These are phyloP conservation scores for Chytridiales sp. DNA, from an alignment of 371 early-diverging fungal species.

Conservation along the genomic window DNA sequence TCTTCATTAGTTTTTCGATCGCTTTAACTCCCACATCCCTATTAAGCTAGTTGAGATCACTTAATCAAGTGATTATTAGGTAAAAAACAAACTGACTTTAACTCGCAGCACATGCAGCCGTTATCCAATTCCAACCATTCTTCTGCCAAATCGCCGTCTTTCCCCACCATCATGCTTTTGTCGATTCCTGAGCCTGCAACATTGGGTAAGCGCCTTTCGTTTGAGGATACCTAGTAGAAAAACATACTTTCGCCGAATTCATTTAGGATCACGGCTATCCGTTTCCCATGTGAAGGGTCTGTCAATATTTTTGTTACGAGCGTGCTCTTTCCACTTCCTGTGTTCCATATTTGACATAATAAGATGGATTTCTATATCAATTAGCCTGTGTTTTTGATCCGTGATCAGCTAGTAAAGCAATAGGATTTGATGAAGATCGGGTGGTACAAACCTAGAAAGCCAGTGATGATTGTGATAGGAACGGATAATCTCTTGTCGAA, in stretches of 20 bases:
- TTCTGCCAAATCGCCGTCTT: constrained; percentile 81
- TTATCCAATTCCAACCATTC: constrained; percentile 97
- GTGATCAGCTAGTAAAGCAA: background rate
- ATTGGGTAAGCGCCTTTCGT: background rate
- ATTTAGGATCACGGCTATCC: constrained; percentile 90
- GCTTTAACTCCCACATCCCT: constrained; percentile 93
- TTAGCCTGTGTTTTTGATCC: background rate
- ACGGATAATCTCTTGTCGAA: too few species aligned
- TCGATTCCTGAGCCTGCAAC: constrained; percentile 86
- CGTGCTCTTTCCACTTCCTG: constrained; percentile 94
- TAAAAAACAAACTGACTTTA: constrained; percentile 63
- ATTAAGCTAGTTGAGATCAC: constrained; percentile 7
- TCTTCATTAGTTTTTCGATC: constrained; percentile 89
- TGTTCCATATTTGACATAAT: background rate
- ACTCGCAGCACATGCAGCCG: constrained; percentile 95
- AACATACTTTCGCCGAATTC: constrained; percentile 55
- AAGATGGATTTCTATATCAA: background rate
- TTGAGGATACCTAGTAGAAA: background rate
- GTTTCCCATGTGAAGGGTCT: constrained; percentile 76
- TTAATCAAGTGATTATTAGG: background rate
- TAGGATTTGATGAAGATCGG: background rate
- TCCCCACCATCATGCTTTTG: constrained; percentile 77
- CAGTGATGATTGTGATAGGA: constrained; percentile 47
- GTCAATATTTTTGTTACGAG: constrained; percentile 86
- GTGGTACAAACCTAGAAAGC: constrained; percentile 34